A percentile compares a stretch with the other conserved stretches of the same genome.
Evolutionary conservation across 805 yeast genomes (phyloP).

Genomic region (Metschnikowia chrysomelidarum): DNA sequence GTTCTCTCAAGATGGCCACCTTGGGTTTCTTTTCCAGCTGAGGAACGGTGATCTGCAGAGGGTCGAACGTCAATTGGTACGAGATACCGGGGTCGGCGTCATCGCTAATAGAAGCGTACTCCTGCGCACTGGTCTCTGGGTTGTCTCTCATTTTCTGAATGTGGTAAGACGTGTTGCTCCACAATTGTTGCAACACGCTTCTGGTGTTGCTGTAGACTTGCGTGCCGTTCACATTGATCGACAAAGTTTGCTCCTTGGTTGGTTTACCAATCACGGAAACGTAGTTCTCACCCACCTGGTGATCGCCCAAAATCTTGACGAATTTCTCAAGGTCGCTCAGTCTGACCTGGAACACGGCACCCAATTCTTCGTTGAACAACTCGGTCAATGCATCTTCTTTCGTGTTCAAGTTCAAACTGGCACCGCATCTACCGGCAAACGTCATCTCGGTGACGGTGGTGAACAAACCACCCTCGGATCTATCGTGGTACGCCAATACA

Average conservation of each 20-base stretch:
- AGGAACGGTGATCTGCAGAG: conserved; percentile 46
- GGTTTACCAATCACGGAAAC: conserved; percentile 72
- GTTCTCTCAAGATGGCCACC: conserved; percentile 96
- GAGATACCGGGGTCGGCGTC: conserved; percentile 87
- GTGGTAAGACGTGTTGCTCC: conserved; percentile 87
- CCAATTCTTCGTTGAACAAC: conserved; percentile 90
- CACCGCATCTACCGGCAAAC: conserved; percentile 89
- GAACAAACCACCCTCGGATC: conserved; percentile 94
- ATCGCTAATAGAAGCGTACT: conserved; percentile 69
- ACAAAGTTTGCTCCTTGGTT: conserved; percentile 48
- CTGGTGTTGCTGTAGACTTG: conserved; percentile 55
- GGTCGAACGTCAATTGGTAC: conserved; percentile 72
- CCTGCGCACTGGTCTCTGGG: conserved; percentile 87
- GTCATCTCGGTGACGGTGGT: conserved; percentile 92
- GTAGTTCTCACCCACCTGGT: conserved; percentile 54
- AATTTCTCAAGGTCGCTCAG: conserved; percentile 54
- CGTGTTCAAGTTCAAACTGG: conserved; percentile 50
- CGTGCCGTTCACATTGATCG: conserved; percentile 46
- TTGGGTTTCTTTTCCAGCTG: conserved; percentile 55
- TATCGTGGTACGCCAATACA: conserved; percentile 89
- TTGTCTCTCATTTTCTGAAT: conserved; percentile 92
- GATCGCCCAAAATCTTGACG: conserved; percentile 48
- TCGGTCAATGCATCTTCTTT: conserved; percentile 48
- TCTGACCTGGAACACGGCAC: conserved; percentile 89
- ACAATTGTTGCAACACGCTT: conserved; percentile 69